Percentiles rank a stretch among this genome's conserved stretches.
Evolutionary conservation across 202 grass and related monocot species (phyloP).

Genomic region (Eragrostis tef): DNA sequence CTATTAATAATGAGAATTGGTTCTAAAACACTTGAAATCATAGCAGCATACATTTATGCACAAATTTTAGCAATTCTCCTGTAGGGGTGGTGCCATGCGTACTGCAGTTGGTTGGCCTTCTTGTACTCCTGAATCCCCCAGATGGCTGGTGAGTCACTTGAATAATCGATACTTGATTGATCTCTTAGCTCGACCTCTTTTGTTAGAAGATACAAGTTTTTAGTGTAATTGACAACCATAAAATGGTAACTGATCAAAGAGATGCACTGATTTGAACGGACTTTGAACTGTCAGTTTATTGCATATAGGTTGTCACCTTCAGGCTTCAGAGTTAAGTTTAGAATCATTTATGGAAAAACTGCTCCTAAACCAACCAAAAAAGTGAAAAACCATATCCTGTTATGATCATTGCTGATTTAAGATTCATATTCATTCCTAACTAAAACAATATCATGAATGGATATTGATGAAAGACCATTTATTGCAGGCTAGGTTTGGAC

Average conservation of each 20-base stretch:
- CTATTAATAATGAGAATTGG: not conserved
- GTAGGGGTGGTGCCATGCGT: conserved; percentile 74
- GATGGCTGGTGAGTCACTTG: conserved; percentile 71
- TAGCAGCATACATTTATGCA: not conserved
- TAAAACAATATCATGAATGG: not conserved
- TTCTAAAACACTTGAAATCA: not conserved
- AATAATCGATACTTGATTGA: not conserved
- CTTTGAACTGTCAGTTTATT: not conserved
- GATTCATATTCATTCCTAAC: not conserved
- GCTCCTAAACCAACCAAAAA: not conserved
- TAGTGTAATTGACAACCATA: not conserved
- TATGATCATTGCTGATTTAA: not conserved
- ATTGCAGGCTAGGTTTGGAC: conserved; percentile 60
- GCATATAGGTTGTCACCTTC: not conserved
- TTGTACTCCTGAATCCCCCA: conserved; percentile 83
- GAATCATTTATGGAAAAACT: not conserved
- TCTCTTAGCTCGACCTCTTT: not conserved
- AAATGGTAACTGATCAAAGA: not conserved
- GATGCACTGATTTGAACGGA: not conserved
- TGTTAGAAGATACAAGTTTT: not conserved
- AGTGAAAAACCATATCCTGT: not conserved
- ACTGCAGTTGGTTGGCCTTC: conserved; percentile 67
- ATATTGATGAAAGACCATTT: not conserved
- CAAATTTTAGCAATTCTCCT: conserved; percentile 27
- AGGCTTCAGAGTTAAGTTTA: not conserved